phyloP scores from a whole-genome alignment of 176 grass and related monocot species.

The Carex cristatella region DNA sequence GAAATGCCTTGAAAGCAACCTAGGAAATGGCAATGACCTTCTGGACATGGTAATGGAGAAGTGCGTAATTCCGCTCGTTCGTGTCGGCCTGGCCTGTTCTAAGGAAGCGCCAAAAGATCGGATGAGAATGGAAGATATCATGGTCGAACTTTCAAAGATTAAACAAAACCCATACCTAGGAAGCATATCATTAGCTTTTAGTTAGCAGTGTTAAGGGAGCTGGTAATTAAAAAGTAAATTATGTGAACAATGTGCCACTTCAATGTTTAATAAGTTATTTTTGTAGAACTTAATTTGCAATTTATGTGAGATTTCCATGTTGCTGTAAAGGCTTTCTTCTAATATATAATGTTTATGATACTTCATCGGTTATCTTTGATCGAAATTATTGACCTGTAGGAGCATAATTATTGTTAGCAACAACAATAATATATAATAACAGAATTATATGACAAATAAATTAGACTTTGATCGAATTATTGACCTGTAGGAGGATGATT shows the following conservation, averaged over 20 bases:
- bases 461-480: no score
- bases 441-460: no score
- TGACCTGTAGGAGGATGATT: no score
- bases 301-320: neutral
- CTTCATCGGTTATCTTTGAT: no score
- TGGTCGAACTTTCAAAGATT: neutral
- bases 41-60: neutral
- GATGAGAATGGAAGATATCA: conserved; percentile 1
- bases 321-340: no score
- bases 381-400: no score
- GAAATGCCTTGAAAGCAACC: neutral
- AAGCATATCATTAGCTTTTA: neutral
- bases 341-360: no score
- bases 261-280: neutral
- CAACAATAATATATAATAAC: no score
- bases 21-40: neutral
- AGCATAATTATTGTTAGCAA: no score
- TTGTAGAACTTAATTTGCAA: neutral
- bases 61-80: neutral
- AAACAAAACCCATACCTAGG: neutral
- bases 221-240: neutral
- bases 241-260: no score
- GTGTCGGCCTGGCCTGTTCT: conserved; percentile 19
- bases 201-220: neutral
- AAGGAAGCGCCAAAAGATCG: conserved; percentile 20